Conservation (phyloP, 192 early-diverging fungal genomes). For the Coemansia aciculifera region DNA sequence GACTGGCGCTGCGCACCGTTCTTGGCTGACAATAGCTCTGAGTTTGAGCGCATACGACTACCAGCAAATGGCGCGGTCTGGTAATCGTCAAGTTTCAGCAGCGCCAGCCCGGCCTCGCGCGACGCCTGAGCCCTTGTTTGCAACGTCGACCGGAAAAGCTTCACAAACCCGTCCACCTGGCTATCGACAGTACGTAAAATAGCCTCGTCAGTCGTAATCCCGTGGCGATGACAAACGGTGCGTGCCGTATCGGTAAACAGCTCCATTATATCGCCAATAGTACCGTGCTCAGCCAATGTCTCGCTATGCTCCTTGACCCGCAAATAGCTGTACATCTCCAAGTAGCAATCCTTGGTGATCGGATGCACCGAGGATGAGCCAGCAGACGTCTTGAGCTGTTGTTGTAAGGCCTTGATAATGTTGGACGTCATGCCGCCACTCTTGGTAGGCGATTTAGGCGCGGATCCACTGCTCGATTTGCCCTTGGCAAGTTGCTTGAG, state of each 20-base stretch:
- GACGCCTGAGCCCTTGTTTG: constrained; percentile 50
- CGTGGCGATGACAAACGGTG: constrained; percentile 23
- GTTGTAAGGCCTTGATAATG: constrained; percentile 42
- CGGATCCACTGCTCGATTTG: constrained; percentile 1
- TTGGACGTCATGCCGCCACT: constrained; percentile 28
- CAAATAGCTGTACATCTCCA: constrained; percentile 35
- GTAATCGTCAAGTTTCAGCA: constrained; percentile 51
- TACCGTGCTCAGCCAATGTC: constrained; percentile 31
- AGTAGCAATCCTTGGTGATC: constrained; percentile 43
- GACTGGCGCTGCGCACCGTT: constrained; percentile 4
- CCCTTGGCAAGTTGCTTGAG: constrained; percentile 33
- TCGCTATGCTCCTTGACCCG: constrained; percentile 29
- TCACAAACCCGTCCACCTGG: constrained; percentile 44
- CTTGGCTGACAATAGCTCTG: constrained; percentile 16
- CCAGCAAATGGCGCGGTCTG: constrained; percentile 16
- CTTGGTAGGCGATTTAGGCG: constrained; percentile 4
- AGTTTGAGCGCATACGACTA: constrained; percentile 7
- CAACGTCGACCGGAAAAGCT: constrained; percentile 41
- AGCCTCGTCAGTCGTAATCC: constrained; percentile 30
- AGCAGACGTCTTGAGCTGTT: constrained; percentile 41
- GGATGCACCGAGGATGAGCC: constrained; percentile 44
- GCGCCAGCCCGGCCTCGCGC: constrained; percentile 50
- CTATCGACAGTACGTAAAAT: constrained; percentile 42
- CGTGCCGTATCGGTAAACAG: constrained; percentile 35
- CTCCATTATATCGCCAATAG: constrained; percentile 42